These are phyloP conservation scores for Fraxinus angustifolia DNA, from an alignment of 305 asterid species.

Conservation along the genomic window DNA sequence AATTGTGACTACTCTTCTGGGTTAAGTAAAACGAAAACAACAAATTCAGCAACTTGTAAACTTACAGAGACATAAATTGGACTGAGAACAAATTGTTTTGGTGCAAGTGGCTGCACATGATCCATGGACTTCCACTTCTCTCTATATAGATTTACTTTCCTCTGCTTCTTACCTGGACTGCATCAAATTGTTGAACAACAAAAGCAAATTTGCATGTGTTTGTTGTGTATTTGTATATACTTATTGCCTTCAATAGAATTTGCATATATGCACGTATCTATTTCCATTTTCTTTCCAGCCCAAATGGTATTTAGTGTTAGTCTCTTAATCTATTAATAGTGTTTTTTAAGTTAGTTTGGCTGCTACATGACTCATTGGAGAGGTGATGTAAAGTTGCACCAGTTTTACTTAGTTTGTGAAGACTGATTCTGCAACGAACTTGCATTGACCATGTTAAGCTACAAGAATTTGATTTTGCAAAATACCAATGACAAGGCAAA, in stretches of 20 bases:
- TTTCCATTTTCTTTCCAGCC: not conserved
- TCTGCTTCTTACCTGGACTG: not conserved
- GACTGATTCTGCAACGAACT: not conserved
- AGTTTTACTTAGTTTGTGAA: not conserved
- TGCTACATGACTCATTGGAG: not conserved
- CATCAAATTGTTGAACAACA: not conserved
- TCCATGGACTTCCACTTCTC: not conserved
- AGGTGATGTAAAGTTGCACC: slow-evolving; percentile 4
- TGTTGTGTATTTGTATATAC: not conserved
- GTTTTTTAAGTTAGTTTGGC: slow-evolving; percentile 1
- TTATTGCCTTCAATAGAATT: not conserved
- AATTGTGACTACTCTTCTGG: not conserved
- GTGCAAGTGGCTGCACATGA: not conserved
- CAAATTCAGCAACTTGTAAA: not conserved
- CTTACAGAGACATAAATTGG: not conserved
- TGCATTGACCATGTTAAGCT: not conserved
- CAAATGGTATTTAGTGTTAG: not conserved
- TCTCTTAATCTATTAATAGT: not conserved
- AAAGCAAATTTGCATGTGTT: not conserved
- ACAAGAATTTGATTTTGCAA: not conserved
- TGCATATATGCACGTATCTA: not conserved
- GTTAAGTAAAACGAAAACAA: not conserved
- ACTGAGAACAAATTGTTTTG: not conserved
- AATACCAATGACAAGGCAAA: not conserved
- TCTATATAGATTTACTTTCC: not conserved